phyloP scores from a whole-genome alignment of 2,329 filamentous ascomycete species.

The Ophiostoma fasciatum region DNA sequence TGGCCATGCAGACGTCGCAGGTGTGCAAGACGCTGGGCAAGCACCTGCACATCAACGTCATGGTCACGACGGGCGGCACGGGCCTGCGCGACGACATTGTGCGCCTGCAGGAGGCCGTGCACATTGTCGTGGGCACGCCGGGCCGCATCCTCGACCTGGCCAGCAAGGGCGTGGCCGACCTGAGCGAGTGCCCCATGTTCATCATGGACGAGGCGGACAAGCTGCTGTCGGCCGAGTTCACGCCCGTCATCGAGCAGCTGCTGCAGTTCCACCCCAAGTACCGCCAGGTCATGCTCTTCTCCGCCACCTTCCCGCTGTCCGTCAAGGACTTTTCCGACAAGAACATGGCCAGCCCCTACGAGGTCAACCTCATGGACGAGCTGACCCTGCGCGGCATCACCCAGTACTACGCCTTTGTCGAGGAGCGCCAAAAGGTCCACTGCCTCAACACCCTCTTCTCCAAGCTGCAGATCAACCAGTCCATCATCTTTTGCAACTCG shows the following conservation, averaged over 20 bases:
- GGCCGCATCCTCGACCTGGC: slow-evolving; percentile 92
- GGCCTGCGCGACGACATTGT: slow-evolving; percentile 93
- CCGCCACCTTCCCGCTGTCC: slow-evolving; percentile 89
- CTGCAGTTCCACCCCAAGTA: slow-evolving; percentile 93
- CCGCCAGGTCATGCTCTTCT: slow-evolving; percentile 98
- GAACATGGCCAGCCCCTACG: slow-evolving; percentile 91
- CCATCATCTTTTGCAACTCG: slow-evolving; percentile 99
- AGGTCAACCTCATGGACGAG: slow-evolving; percentile 99
- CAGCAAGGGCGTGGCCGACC: slow-evolving; percentile 89
- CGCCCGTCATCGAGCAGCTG: slow-evolving; percentile 90
- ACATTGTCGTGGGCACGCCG: slow-evolving; percentile 94
- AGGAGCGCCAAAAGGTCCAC: slow-evolving; percentile 98
- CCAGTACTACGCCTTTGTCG: slow-evolving; percentile 97
- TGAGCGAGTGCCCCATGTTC: slow-evolving; percentile 93
- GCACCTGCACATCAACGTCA: slow-evolving; percentile 92
- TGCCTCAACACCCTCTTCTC: slow-evolving; percentile 98
- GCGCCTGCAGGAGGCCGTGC: slow-evolving; percentile 82
- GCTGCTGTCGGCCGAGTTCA: slow-evolving; percentile 91
- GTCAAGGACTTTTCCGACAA: slow-evolving; percentile 98
- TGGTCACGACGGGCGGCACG: slow-evolving; percentile 97
- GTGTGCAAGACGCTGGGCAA: slow-evolving; percentile 98
- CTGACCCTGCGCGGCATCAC: slow-evolving; percentile 95
- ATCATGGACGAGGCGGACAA: slow-evolving; percentile 99
- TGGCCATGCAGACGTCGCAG: slow-evolving; percentile 96
- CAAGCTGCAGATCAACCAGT: slow-evolving; percentile 98